Evolutionary conservation across 2,329 filamentous ascomycete genomes (phyloP).

Genomic region (Phaeomoniella chlamydospora): DNA sequence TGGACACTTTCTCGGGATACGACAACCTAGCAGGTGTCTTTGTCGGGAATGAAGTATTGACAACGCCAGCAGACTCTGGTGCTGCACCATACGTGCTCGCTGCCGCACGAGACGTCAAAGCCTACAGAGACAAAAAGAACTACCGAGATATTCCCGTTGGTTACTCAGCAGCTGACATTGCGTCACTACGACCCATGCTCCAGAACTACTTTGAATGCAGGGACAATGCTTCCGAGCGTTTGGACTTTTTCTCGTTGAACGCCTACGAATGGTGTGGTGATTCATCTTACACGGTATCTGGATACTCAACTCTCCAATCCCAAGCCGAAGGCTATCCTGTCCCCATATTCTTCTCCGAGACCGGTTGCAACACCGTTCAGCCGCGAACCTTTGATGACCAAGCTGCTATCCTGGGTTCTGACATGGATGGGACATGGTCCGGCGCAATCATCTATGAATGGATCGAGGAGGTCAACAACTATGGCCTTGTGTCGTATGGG

Average conservation of each 20-base stretch:
- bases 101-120: conserved; percentile 67
- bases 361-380: conserved; percentile 53
- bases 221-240: conserved; percentile 45
- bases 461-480: conserved; percentile 73
- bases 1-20: conserved; percentile 64
- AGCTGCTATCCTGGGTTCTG: conserved; percentile 55
- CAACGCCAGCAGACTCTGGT: conserved; percentile 31
- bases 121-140: conserved; percentile 57
- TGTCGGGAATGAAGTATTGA: conserved; percentile 72
- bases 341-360: conserved; percentile 85
- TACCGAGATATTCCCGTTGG: conserved; percentile 75
- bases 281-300: conserved; percentile 43
- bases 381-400: conserved; percentile 44
- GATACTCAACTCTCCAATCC: conserved; percentile 54
- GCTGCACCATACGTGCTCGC: conserved; percentile 76
- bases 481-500: conserved; percentile 68
- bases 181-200: conserved; percentile 49
- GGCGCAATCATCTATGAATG: conserved; percentile 81
- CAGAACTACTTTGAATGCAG: conserved; percentile 70
- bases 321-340: conserved; percentile 58
- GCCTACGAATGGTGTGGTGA: conserved; percentile 68
- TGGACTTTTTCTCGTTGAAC: conserved; percentile 79
- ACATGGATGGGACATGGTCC: conserved; percentile 59
- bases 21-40: conserved; percentile 76
- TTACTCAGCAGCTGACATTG: conserved; percentile 78